Evolutionary conservation across 192 early-diverging fungal species (phyloP).

Genomic region (Umbelopsis vinacea): DNA sequence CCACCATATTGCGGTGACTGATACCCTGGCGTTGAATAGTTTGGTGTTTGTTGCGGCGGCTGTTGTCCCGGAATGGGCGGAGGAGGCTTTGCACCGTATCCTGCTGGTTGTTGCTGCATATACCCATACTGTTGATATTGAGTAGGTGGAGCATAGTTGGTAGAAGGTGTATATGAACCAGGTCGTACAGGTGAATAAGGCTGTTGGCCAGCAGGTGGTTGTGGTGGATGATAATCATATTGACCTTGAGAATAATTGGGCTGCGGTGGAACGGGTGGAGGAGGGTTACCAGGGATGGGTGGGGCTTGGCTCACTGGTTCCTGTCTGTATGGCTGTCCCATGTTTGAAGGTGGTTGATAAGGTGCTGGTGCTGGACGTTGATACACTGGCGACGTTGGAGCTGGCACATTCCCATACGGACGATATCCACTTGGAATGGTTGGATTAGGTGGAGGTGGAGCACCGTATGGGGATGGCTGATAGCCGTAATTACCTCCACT

Average conservation of each 20-base stretch:
- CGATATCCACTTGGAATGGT: not conserved
- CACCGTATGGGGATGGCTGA: not conserved
- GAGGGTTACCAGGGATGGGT: slow-evolving; percentile 10
- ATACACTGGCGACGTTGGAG: not conserved
- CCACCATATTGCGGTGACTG: slow-evolving; percentile 14
- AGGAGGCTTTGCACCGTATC: slow-evolving; percentile 18
- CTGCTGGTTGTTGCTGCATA: slow-evolving; percentile 19
- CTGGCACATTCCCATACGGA: not conserved
- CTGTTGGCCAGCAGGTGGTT: not conserved
- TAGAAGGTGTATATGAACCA: not conserved
- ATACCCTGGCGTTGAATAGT: not conserved
- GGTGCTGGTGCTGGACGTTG: not conserved
- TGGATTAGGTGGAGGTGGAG: slow-evolving; percentile 1
- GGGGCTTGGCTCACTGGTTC: not conserved
- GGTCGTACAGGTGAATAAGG: slow-evolving; percentile 1
- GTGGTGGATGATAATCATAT: slow-evolving; percentile 3
- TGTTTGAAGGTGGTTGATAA: not conserved
- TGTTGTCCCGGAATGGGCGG: slow-evolving; percentile 31
- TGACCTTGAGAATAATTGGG: slow-evolving; percentile 3
- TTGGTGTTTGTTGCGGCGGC: slow-evolving; percentile 15
- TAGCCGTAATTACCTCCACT: not conserved
- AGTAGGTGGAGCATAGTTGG: not conserved
- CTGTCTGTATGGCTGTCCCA: not conserved
- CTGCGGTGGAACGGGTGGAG: not conserved
- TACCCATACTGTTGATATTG: not conserved